Base-by-base conservation (phyloP, 2,329 filamentous ascomycete species). In the Diplodia intermedia region DNA sequence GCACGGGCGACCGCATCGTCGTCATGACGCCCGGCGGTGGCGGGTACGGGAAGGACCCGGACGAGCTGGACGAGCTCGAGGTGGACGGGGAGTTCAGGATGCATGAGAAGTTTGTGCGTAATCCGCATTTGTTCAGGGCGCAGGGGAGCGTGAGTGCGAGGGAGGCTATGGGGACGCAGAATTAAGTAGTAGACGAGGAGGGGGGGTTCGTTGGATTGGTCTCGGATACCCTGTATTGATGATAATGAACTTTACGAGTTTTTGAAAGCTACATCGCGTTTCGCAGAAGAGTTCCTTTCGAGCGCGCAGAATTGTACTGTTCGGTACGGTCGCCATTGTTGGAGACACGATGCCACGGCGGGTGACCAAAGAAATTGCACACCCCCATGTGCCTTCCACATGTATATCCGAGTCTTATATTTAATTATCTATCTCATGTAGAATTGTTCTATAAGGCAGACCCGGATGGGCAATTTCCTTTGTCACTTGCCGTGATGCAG, bases 1-100 rank as follows among this genome's bases (percentile, higher is more conserved):
- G 88, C 73, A 83, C 88, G 1, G 92, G 92, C 0, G 92, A 95
- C 75, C 83, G 91, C 8, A 93, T 94, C 73, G 90, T 94, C 66
- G 84, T 95, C 20, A 85, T 85, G 71, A 94, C 92, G 5, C 92
- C 92, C 2, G 92, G 92, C 36, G 92, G 92, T 65, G 92, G 92
- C 50, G 92, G 89, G 0, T 94, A 91, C 90, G 91, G 91, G 15
- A 52, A 18, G 40, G 54, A 60, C 29, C 57, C 57, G 14, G 36
- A 49, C 31, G 53, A 38, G 18, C 7, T 4, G 2, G 43, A 47
- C 43, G 65, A 50, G n/a, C 40, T 52, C 0, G 65, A 52, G 12
- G 36, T 67, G 0, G 65, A 67, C 1, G 65, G 65, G 7, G 55
- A 49, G 53, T 67, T 67, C 8, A 60, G 53, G 43, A 52, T 56